Percentiles rank a stretch among this genome's conserved stretches.
Evolutionary conservation across 257 asterid species (phyloP).

Genomic region (Henckelia pumila): DNA sequence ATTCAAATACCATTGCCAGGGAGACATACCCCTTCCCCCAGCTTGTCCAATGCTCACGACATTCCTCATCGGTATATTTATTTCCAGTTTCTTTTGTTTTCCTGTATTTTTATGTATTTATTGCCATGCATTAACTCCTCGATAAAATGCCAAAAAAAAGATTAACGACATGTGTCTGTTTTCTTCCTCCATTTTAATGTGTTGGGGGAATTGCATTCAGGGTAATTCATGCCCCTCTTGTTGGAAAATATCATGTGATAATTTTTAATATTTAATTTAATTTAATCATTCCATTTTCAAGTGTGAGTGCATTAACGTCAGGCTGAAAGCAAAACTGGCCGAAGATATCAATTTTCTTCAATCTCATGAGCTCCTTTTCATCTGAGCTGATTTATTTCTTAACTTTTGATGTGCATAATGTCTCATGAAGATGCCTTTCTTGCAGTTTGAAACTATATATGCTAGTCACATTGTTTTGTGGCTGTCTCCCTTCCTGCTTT

Average conservation of each 20-base stretch:
- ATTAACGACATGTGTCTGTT: neutral
- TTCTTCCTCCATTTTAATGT: neutral
- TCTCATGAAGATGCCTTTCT: neutral
- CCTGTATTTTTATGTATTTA: neutral
- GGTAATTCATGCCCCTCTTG: neutral
- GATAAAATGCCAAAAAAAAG: neutral
- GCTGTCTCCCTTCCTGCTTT: neutral
- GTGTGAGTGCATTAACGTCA: neutral
- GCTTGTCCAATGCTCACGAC: slow-evolving; percentile 43
- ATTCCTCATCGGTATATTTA: slow-evolving; percentile 44
- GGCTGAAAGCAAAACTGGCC: slow-evolving; percentile 1
- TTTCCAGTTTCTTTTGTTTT: slow-evolving; percentile 8
- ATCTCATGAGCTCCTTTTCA: slow-evolving; percentile 5
- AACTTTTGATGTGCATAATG: slow-evolving; percentile 8
- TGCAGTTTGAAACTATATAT: neutral
- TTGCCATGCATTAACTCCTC: slow-evolving; percentile 9
- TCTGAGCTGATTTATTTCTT: slow-evolving; percentile 7
- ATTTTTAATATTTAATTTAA: too few species aligned
- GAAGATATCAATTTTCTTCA: slow-evolving; percentile 4
- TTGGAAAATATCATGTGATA: neutral
- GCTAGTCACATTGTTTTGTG: neutral
- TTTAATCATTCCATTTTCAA: neutral
- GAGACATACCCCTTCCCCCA: slow-evolving; percentile 82
- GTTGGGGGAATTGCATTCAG: neutral
- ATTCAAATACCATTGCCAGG: slow-evolving; percentile 85